Evolutionary conservation across 495 filamentous ascomycete genomes (phyloP).

Genomic region (Lichina pygmaea): DNA sequence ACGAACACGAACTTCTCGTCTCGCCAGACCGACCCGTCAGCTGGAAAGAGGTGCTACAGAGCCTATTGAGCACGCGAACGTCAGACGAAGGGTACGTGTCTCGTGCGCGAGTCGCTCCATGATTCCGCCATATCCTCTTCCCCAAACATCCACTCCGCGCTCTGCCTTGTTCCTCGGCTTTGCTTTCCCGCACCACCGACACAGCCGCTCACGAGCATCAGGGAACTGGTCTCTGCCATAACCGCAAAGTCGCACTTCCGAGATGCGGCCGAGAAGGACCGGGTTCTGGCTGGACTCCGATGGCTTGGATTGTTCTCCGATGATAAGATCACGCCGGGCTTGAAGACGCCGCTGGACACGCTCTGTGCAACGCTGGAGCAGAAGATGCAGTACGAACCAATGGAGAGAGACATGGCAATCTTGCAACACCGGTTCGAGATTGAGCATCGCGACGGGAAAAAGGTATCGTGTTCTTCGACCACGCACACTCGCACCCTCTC

Average conservation of each 20-base stretch:
- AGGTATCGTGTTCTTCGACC: conserved; percentile 1
- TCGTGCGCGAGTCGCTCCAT: too few species aligned
- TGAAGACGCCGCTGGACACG: conserved; percentile 59
- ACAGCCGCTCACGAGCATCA: not conserved
- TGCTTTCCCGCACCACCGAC: too few species aligned
- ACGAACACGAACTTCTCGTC: conserved; percentile 23
- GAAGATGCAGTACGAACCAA: conserved; percentile 72
- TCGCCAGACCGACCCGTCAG: conserved; percentile 18
- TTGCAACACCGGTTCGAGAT: conserved; percentile 88
- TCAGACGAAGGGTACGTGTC: conserved; percentile 15
- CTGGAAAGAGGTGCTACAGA: conserved; percentile 46
- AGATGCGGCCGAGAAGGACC: conserved; percentile 41
- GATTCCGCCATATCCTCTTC: too few species aligned
- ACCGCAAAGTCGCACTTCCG: conserved; percentile 47
- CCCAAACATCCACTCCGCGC: too few species aligned
- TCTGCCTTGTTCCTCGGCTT: too few species aligned
- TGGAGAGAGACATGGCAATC: conserved; percentile 47
- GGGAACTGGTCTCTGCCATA: conserved; percentile 28
- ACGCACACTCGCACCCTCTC: too few species aligned
- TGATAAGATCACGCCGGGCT: conserved; percentile 36
- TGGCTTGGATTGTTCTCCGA: conserved; percentile 80
- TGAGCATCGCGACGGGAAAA: conserved; percentile 46
- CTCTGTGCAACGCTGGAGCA: conserved; percentile 72
- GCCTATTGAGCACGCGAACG: conserved; percentile 13
- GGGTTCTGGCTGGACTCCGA: conserved; percentile 46